Evolutionary conservation across 148 eudicot species (phyloP), one percentile per base, ranked within the genome.

Genomic region (Spergularia marina): DNA sequence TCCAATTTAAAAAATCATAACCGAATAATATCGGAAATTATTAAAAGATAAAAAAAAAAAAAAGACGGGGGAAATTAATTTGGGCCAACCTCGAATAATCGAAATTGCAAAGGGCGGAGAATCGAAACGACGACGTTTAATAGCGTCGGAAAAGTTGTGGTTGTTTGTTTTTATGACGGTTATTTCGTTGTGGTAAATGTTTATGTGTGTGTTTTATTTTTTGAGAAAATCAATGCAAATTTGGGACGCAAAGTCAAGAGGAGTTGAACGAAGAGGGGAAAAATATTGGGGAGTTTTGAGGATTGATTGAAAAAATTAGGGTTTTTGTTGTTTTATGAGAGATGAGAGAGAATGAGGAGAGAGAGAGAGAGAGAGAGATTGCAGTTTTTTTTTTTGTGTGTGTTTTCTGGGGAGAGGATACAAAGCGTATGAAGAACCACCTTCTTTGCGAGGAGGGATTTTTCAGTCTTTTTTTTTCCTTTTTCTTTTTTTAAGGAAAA

Each of bases 371-470:
- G 61, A 68, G 40, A 23, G 68, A 47, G 41, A 41, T 67, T 70
- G 70, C 66, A 58, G 75, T 74, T 72, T 14, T 16, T 7, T 20
- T 80, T 30, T 30, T 30, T 30, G 1, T 30, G 1, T 30, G 36
- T 30, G 36, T 30, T 30, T 61, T 60, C 55, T 61, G 51, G 65
- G 67, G 36, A 30, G 36, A 30, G 52, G 79, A 75, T 61, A 80
- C 82, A 68, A 79, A 70, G 79, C 83, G 78, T 75, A 55, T 75
- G 76, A 71, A 76, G 16, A 75, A 70, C 57, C 47, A 68, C 77
- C 78, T 62, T 62, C 58, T 70, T 74, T 51, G 69, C 23, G 36
- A 60, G 8, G 66, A 53, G 12, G 59, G 55, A 59, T 23, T 61
- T 73, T 61, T 59, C 15, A 60, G 23, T 71, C 49, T n/a, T 71